Base-by-base conservation (phyloP, 176 grass and related monocot genomes). In the Pontederia paniculata region DNA sequence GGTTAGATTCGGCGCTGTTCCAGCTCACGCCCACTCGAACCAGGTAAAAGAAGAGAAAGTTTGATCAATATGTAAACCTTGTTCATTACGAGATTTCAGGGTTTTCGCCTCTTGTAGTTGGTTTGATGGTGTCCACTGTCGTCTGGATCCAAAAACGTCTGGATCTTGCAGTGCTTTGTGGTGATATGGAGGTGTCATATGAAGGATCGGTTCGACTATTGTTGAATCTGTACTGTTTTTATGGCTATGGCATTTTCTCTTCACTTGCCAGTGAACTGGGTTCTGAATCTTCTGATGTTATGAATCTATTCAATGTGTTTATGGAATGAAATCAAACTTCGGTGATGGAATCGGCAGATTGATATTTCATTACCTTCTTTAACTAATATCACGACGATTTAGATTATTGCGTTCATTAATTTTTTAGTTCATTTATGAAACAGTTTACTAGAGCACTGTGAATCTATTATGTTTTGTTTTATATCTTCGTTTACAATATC, bases 11-110 rank as follows among this genome's bases (percentile, higher is more conserved):
- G 60, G 90, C 78, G 10, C 70, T 96, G 50, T 96, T 96, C 70
- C 82, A 89, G 74, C 90, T 96, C 28, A 96, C 90, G 19, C 90
- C 90, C 28, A 96, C 90, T 49, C 71, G 90, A 68, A 96, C 90
- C 17, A 96, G 90, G 85, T 86, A 63, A 74, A 45, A 19, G 5
- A 65, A 31, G 25, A 5, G 25, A 5, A 1, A 31, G 25, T 5
- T 31, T 31, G 25, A 31, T 31, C 25, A 31, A 31, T 31, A 31
- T 61, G 31, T 2, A 48, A 11, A 8, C n/a, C 42, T 63, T 63
- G 10, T 5, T 23, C 60, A 23, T 14, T 47, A 23, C 19, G 17
- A 14, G 13, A 20, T 17, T 22, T 47, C 19, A 22, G 19, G 18
- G 17, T 8, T 22, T 12, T n/a, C 15, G 17, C 19, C 10, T 63